Conservation (phyloP, 768 basidiomycete species). For the Lanmaoa rubissima region DNA sequence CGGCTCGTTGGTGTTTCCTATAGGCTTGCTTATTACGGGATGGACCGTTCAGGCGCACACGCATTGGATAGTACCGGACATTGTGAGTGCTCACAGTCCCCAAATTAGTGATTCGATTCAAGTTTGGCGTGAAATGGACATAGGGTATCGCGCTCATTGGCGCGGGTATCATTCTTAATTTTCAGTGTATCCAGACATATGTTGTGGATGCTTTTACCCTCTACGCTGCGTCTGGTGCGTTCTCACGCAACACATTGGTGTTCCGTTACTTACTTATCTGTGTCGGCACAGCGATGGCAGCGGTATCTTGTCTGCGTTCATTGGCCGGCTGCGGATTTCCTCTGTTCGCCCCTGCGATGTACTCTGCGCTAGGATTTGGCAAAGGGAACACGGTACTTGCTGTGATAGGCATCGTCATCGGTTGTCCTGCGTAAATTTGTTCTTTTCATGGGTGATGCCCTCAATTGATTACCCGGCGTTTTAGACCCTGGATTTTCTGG, state of each 20-base stretch:
- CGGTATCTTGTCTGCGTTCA: slow-evolving; percentile 59
- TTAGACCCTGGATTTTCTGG: slow-evolving; percentile 45
- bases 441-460: neutral
- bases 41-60: slow-evolving; percentile 60
- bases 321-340: slow-evolving; percentile 75
- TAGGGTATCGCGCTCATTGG: slow-evolving; percentile 60
- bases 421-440: slow-evolving; percentile 47
- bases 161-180: slow-evolving; percentile 54
- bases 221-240: slow-evolving; percentile 63
- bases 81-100: slow-evolving; percentile 39
- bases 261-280: neutral
- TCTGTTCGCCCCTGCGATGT: slow-evolving; percentile 74
- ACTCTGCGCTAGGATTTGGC: slow-evolving; percentile 61
- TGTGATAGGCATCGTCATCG: slow-evolving; percentile 51
- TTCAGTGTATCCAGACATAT: slow-evolving; percentile 66
- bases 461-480: slow-evolving; percentile 35
- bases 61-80: slow-evolving; percentile 71
- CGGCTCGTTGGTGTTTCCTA: slow-evolving; percentile 57
- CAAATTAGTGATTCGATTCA: neutral
- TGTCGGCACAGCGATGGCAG: slow-evolving; percentile 52
- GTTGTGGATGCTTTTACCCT: slow-evolving; percentile 65
- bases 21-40: slow-evolving; percentile 66
- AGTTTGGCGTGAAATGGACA: slow-evolving; percentile 3
- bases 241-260: neutral
- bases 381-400: slow-evolving; percentile 69